Evolutionary conservation across 2,329 filamentous ascomycete species (phyloP), one percentile per base, ranked within the genome.

Genomic region (Penicillium sp.): DNA sequence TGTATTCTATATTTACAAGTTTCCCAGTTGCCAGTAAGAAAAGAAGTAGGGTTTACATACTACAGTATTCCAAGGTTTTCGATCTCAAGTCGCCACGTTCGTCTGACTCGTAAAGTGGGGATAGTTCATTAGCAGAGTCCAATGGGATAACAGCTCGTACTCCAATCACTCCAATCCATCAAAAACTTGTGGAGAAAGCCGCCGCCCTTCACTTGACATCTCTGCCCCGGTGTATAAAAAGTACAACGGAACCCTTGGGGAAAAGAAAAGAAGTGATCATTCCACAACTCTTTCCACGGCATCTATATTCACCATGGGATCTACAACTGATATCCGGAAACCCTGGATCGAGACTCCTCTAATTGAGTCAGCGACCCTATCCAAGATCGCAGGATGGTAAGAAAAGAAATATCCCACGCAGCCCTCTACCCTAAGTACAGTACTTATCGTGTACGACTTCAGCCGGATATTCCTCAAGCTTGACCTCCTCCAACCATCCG

Each of bases 391-490:
- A n/a, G 72, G 72, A 65, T 76, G 73, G 73, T 75, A 28, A 16
- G 23, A 28, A 43, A 21, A n/a, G 26, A 42, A 24, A 42, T 13
- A 39, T 33, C 14, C 31, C 40, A 33, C 37, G 7, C 24, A 28
- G 24, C 24, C 24, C 5, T 28, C 5, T 28, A 39, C 21, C 42
- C 36, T 47, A 11, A 52, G 26, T 45, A 19, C 21, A 39, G 19
- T 23, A 40, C 37, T 40, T 3, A 40, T 14, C 14, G 5, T 5
- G 31, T 13, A 7, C 26, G 24, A 10, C 39, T 42, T 13, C 48
- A 76, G 89, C 78, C 87, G 87, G 78, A 84, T 94, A 66, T 89
- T 89, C 70, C 85, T 94, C 67, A 94, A 94, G 72, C 82, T 93
- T 49, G 90, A 94, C 60, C 87, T 87, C 66, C 82, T 92, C 31